phyloP scores from a whole-genome alignment of 148 eudicot species.

The Talinum fruticosum region DNA sequence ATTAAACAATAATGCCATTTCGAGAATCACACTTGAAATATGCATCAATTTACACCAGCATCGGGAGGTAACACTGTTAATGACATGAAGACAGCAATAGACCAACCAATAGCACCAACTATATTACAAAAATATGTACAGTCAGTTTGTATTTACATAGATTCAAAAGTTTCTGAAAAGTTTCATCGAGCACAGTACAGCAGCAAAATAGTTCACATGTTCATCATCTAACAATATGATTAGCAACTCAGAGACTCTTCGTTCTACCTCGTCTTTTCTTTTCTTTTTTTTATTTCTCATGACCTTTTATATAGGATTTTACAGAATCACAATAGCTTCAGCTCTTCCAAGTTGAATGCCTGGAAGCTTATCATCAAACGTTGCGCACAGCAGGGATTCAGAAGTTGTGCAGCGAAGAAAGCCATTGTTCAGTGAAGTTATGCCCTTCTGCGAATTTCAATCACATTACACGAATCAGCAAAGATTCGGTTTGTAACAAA shows the following conservation, averaged over 20 bases:
- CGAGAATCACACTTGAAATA: background rate
- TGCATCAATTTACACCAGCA: background rate
- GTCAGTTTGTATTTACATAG: background rate
- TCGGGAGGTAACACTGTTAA: background rate
- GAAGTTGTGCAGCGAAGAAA: conserved; percentile 34
- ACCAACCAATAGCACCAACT: background rate
- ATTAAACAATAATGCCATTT: background rate
- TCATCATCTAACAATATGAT: background rate
- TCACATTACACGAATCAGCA: conserved; percentile 5
- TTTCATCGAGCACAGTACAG: background rate
- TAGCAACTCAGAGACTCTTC: background rate
- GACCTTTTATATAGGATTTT: background rate
- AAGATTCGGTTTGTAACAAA: background rate
- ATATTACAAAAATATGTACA: conserved; percentile 5
- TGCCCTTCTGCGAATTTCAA: conserved; percentile 29
- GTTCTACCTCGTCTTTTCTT: background rate
- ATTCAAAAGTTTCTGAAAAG: background rate
- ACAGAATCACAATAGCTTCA: background rate
- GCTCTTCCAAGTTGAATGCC: background rate
- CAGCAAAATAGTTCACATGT: background rate
- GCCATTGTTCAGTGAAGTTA: conserved; percentile 37
- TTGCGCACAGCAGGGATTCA: conserved; percentile 5
- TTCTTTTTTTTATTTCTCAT: too few relatives aligned
- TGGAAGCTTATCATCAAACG: background rate
- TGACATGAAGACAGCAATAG: background rate